These are phyloP conservation scores for Ilyonectria mors-panacis DNA, from an alignment of 2,329 filamentous ascomycete species.

Conservation along the genomic window DNA sequence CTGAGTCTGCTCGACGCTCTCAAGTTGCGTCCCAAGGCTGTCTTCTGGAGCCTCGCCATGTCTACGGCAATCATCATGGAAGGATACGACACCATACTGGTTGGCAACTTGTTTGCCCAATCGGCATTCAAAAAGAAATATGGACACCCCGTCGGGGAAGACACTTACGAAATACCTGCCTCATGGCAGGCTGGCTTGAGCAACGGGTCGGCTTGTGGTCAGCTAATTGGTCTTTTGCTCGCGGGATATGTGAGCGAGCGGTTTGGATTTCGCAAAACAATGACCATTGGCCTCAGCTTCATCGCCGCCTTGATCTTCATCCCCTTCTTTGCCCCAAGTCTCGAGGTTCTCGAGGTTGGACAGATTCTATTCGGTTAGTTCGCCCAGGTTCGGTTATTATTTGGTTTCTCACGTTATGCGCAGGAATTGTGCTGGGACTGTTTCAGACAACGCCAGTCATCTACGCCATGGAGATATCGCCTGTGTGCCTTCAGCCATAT, in stretches of 20 bases:
- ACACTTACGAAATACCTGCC: constrained; percentile 56
- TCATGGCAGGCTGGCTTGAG: constrained; percentile 58
- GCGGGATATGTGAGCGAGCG: constrained; percentile 58
- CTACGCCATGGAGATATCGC: constrained; percentile 33
- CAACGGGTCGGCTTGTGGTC: constrained; percentile 42
- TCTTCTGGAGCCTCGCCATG: constrained; percentile 36
- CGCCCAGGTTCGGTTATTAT: too few species aligned
- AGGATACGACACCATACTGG: constrained; percentile 52
- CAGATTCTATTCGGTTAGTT: constrained; percentile 51
- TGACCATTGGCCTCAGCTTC: constrained; percentile 48
- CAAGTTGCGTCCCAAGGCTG: neutral
- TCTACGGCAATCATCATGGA: constrained; percentile 43
- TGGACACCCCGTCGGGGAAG: constrained; percentile 34
- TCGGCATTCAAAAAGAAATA: constrained; percentile 48
- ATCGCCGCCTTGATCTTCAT: constrained; percentile 54
- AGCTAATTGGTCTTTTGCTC: constrained; percentile 58
- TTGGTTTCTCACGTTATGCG: too few species aligned
- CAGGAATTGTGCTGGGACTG: constrained; percentile 21
- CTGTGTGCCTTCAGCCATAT: constrained; percentile 27
- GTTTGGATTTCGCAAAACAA: constrained; percentile 53
- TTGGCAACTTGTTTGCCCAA: constrained; percentile 54
- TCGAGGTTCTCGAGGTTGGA: constrained; percentile 46
- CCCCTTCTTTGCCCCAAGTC: constrained; percentile 50
- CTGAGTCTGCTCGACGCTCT: neutral
- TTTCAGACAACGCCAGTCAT: constrained; percentile 23